Evolutionary conservation across 768 basidiomycete genomes (phyloP).

Genomic region (Mycena galericulata): DNA sequence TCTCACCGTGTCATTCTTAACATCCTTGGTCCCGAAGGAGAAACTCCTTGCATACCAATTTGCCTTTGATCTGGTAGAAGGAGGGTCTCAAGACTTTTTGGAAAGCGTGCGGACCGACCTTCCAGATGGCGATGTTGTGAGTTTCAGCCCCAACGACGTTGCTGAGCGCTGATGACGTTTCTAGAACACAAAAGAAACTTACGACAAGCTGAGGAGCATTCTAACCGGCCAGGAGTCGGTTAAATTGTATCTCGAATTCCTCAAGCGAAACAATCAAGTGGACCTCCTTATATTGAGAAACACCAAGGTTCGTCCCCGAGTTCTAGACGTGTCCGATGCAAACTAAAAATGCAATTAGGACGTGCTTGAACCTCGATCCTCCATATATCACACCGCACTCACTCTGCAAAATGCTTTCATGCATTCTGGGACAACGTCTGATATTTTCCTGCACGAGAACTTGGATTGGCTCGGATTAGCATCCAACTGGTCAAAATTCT

Average conservation of each 20-base stretch:
- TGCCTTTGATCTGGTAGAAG: slow-evolving; percentile 95
- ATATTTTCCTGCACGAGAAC: slow-evolving; percentile 93
- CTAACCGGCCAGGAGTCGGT: slow-evolving; percentile 93
- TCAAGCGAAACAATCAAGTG: slow-evolving; percentile 93
- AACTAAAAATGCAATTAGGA: slow-evolving; percentile 63
- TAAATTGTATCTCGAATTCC: slow-evolving; percentile 94
- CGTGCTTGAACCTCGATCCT: slow-evolving; percentile 91
- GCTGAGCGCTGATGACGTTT: slow-evolving; percentile 21
- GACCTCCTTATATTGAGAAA: slow-evolving; percentile 93
- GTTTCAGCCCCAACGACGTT: slow-evolving; percentile 32
- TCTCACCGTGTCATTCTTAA: slow-evolving; percentile 79
- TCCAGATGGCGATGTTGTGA: slow-evolving; percentile 75
- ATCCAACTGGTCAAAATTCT: slow-evolving; percentile 99
- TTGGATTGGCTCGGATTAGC: slow-evolving; percentile 97
- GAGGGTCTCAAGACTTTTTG: slow-evolving; percentile 93
- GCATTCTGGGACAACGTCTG: slow-evolving; percentile 98
- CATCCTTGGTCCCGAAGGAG: slow-evolving; percentile 76
- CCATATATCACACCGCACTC: slow-evolving; percentile 97
- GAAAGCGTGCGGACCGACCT: slow-evolving; percentile 77
- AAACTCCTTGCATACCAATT: slow-evolving; percentile 91
- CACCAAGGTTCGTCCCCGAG: slow-evolving; percentile 78
- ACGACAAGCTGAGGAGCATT: slow-evolving; percentile 84
- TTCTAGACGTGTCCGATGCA: background rate
- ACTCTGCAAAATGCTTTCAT: slow-evolving; percentile 98
- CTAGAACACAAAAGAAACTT: slow-evolving; percentile 71